Conservation (phyloP, 495 filamentous ascomycete genomes). For the Aspergillus affinis region DNA sequence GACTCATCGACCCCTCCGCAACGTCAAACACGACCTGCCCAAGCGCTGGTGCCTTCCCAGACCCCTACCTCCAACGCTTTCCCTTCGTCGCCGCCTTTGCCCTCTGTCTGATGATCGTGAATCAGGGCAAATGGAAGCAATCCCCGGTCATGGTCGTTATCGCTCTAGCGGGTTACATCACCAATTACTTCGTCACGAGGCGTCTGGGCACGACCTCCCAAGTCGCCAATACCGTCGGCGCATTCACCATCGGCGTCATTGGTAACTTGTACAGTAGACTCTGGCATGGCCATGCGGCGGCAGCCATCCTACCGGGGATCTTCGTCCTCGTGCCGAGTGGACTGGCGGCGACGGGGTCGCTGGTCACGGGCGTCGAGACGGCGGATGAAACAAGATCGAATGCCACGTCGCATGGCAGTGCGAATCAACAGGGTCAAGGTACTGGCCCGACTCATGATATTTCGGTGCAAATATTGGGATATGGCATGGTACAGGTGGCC, state of each 20-base stretch:
- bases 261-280: conserved; percentile 83
- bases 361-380: conserved; percentile 73
- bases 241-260: conserved; percentile 75
- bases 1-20: conserved; percentile 70
- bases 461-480: conserved; percentile 33
- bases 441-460: conserved; percentile 18
- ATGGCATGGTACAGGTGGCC: conserved; percentile 72
- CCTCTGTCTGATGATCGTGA: conserved; percentile 77
- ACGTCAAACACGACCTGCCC: conserved; percentile 67
- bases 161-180: conserved; percentile 73
- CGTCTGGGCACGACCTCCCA: conserved; percentile 74
- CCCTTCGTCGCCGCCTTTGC: conserved; percentile 41
- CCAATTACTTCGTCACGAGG: conserved; percentile 73
- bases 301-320: conserved; percentile 82
- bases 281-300: conserved; percentile 77
- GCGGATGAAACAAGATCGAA: conserved; percentile 70
- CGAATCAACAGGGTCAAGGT: conserved; percentile 4
- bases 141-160: conserved; percentile 80
- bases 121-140: conserved; percentile 87
- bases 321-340: conserved; percentile 89
- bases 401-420: conserved; percentile 18
- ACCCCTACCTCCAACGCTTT: conserved; percentile 43
- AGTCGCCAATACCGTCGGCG: conserved; percentile 78
- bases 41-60: conserved; percentile 34
- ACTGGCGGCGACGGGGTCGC: conserved; percentile 72